A percentile compares a stretch with the other conserved stretches of the same genome.
Conservation (phyloP, 495 filamentous ascomycete genomes). For the Margaritispora aquatica region DNA sequence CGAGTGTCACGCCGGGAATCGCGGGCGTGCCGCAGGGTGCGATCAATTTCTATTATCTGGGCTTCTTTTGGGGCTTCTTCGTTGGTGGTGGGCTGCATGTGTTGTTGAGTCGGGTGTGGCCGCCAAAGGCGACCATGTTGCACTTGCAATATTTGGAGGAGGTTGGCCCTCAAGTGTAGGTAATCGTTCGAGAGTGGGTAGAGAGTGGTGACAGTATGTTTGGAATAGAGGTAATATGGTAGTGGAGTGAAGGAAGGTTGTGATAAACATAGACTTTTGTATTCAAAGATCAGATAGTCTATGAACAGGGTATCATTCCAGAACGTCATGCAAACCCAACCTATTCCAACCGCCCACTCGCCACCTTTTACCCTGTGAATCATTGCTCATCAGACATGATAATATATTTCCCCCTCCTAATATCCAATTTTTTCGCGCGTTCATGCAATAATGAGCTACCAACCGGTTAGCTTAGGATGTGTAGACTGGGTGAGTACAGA, state of each 20-base stretch:
- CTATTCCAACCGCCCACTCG: background rate
- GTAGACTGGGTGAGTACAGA: too few relatives aligned
- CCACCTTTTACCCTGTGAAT: conserved; percentile 5
- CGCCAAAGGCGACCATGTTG: background rate
- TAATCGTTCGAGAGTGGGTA: too few relatives aligned
- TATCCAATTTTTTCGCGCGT: background rate
- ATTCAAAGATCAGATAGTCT: background rate
- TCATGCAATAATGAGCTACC: conserved; percentile 26
- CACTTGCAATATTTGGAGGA: too few relatives aligned
- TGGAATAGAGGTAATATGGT: too few relatives aligned
- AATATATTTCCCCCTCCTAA: background rate
- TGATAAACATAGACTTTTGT: background rate
- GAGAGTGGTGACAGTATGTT: too few relatives aligned
- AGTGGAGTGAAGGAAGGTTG: too few relatives aligned
- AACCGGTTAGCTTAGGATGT: too few relatives aligned
- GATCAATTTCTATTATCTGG: background rate
- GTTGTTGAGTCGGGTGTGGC: background rate
- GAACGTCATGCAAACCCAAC: background rate
- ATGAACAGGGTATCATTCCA: conserved; percentile 18
- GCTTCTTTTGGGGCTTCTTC: background rate
- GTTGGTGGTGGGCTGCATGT: background rate
- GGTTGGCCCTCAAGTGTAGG: too few relatives aligned
- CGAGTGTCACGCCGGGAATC: background rate
- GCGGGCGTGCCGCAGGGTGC: background rate
- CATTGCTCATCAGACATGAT: conserved; percentile 10